These are phyloP conservation scores for Ustilago loliicola DNA, from an alignment of 1,284 basidiomycete genomes.

Conservation along the genomic window DNA sequence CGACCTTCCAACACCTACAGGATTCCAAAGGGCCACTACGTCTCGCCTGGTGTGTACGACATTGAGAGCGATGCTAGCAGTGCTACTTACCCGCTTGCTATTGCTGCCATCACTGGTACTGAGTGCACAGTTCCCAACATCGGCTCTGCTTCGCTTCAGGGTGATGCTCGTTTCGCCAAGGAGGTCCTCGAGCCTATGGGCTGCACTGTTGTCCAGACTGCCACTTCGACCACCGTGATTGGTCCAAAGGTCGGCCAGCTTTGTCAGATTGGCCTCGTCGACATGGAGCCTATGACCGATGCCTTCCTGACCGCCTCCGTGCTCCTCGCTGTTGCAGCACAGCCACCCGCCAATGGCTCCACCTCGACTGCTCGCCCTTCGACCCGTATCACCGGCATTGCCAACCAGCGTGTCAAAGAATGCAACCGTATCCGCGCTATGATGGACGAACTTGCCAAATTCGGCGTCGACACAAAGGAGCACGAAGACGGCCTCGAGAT, in stretches of 20 bases:
- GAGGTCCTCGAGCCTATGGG: conserved; percentile 96
- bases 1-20: conserved; percentile 80
- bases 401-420: conserved; percentile 98
- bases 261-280: conserved; percentile 85
- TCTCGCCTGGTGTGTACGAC: conserved; percentile 82
- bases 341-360: conserved; percentile 69
- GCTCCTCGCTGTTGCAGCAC: conserved; percentile 80
- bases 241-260: conserved; percentile 87
- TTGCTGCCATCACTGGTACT: conserved; percentile 95
- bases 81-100: conserved; percentile 95
- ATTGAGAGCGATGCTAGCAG: conserved; percentile 97
- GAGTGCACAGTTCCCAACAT: conserved; percentile 94
- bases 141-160: conserved; percentile 89
- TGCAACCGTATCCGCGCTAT: conserved; percentile 97
- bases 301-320: conserved; percentile 96
- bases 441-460: conserved; percentile 95
- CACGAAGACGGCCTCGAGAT: conserved; percentile 93
- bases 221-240: conserved; percentile 88
- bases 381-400: conserved; percentile 92
- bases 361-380: conserved; percentile 51
- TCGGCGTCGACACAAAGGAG: conserved; percentile 92
- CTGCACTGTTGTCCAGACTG: conserved; percentile 88
- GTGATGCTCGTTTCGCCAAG: conserved; percentile 94
- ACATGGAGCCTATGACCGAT: conserved; percentile 99
- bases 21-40: conserved; percentile 85